phyloP scores from a whole-genome alignment of 768 basidiomycete genomes.

The Pleurotus eryngii region DNA sequence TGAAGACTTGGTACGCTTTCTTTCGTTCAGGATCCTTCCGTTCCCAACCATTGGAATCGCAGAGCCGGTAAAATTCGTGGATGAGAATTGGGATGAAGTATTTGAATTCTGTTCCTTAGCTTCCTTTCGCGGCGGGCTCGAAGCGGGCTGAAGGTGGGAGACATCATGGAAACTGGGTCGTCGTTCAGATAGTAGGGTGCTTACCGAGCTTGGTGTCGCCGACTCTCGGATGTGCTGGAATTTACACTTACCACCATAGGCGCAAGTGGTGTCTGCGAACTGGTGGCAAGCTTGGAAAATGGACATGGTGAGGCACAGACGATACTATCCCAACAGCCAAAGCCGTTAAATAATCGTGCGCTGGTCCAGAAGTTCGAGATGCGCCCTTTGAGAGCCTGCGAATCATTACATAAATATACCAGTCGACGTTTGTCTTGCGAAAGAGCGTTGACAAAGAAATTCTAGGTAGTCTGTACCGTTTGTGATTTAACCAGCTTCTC shows the following conservation, averaged over 20 bases:
- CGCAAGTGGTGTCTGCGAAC: not conserved
- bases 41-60: slow-evolving; percentile 12
- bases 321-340: no score
- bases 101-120: not conserved
- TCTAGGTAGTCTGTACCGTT: no score
- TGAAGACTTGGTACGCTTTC: slow-evolving; percentile 17
- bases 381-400: no score
- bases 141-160: not conserved
- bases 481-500: no score
- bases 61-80: slow-evolving; percentile 15
- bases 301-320: no score
- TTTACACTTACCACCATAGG: not conserved
- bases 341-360: no score
- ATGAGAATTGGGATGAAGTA: not conserved
- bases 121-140: not conserved
- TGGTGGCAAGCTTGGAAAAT: not conserved
- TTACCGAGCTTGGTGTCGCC: not conserved
- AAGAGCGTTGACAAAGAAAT: no score
- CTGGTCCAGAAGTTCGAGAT: no score
- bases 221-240: not conserved
- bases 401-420: no score
- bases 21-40: slow-evolving; percentile 7
- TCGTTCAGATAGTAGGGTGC: not conserved
- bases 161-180: not conserved
- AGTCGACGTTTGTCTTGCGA: no score